Evolutionary conservation across 208 protist genomes (phyloP), one percentile per base, ranked within the genome.

Genomic region (Borovskyia barvae): DNA sequence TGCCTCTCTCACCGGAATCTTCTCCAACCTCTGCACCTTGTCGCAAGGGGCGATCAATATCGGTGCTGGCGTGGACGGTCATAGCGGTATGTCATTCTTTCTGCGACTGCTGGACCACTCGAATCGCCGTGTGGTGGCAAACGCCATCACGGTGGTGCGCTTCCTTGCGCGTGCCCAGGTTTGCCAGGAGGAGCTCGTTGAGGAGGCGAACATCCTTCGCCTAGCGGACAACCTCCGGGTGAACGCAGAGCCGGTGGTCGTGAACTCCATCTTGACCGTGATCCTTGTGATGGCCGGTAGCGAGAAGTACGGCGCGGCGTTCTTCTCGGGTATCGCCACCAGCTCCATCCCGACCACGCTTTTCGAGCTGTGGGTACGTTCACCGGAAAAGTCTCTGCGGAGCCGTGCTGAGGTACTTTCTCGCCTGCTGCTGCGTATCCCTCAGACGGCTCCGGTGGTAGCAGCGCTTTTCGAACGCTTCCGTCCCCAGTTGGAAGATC

Each of bases 71-170:
- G 75, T 76, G 14, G 80, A 94, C 46, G 82, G 80, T 51, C 73
- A 81, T 62, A 82, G 72, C 46, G 87, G 84, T 50, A 82, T 92
- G 53, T 82, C 82, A 37, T 90, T 78, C 72, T 94, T 94, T 60
- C 52, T 94, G 26, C 63, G 66, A 11, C 78, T 94, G 11, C 76
- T 94, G 19, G 80, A 88, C 30, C 84, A 92, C 75, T 33, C 43
- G 33, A 90, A 92, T 70, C 66, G 66, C 53, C 67, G 65, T 54
- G 74, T 94, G 15, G 72, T 85, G 12, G 82, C 86, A 36, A 85
- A 94, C 65, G 63, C 72, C 54, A 22, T 83, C 33, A 57, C 64
- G 19, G 73, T 73, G 15, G 72, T 94, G 22, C 80, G 80, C 55
- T 92, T 81, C 39, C 67, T 94, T 47, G 63, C 71, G n/a, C 82